These are phyloP conservation scores for Agaricus subrufescens DNA, from an alignment of 768 basidiomycete species.

Conservation along the genomic window DNA sequence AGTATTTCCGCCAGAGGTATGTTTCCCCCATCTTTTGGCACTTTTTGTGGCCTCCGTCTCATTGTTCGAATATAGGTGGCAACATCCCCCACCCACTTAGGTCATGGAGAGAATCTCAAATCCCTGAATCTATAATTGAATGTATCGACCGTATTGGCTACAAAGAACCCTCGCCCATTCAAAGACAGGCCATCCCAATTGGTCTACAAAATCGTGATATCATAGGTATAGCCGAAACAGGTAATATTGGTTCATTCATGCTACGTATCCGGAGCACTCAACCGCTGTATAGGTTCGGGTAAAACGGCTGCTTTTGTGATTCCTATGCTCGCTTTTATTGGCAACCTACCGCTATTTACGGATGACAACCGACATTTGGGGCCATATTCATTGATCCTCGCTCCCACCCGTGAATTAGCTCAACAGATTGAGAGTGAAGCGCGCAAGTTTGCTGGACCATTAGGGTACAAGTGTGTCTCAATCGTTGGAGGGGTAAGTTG, in stretches of 20 bases:
- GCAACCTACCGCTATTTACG: conserved; percentile 74
- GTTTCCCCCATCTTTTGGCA: conserved; percentile 15
- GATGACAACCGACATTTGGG: conserved; percentile 95
- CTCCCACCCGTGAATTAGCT: conserved; percentile 97
- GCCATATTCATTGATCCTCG: conserved; percentile 88
- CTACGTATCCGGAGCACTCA: background rate
- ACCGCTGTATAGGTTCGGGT: conserved; percentile 70
- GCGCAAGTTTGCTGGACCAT: conserved; percentile 83
- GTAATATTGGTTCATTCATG: conserved; percentile 35
- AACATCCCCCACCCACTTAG: conserved; percentile 91
- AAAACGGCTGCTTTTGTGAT: conserved; percentile 99
- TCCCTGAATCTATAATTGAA: conserved; percentile 73
- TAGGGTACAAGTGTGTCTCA: conserved; percentile 93
- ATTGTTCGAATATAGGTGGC: conserved; percentile 60
- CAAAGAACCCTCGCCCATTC: conserved; percentile 95
- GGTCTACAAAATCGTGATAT: conserved; percentile 95
- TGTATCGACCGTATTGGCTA: conserved; percentile 92
- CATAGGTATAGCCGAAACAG: conserved; percentile 98
- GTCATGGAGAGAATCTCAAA: conserved; percentile 85
- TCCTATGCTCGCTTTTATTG: conserved; percentile 95
- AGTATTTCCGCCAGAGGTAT: conserved; percentile 88
- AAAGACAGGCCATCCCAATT: conserved; percentile 98
- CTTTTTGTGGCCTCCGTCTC: background rate
- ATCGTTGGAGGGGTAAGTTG: conserved; percentile 90
- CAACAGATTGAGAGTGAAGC: conserved; percentile 96